Conservation (phyloP, 257 asterid genomes). For the Solanum corneliomulleri region DNA sequence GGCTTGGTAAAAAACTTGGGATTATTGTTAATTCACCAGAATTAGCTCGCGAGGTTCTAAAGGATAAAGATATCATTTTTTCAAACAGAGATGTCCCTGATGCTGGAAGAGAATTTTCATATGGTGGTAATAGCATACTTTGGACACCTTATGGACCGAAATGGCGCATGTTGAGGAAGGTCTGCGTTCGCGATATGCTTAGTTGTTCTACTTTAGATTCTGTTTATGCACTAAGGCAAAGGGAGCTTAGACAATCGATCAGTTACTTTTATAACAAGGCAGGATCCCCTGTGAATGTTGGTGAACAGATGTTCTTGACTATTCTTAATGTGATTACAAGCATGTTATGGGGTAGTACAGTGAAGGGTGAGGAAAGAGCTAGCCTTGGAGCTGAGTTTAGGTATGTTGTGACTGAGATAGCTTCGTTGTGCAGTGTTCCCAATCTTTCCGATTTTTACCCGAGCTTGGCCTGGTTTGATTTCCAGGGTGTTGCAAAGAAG, state of each 20-base stretch:
- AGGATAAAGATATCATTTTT: slow-evolving; percentile 43
- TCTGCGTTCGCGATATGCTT: slow-evolving; percentile 58
- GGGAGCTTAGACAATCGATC: slow-evolving; percentile 35
- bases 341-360: slow-evolving; percentile 75
- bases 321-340: slow-evolving; percentile 61
- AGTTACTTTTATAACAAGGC: slow-evolving; percentile 17
- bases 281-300: slow-evolving; percentile 35
- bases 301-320: slow-evolving; percentile 53
- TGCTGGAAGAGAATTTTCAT: slow-evolving; percentile 36
- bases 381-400: slow-evolving; percentile 51
- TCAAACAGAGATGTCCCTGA: slow-evolving; percentile 68
- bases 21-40: slow-evolving; percentile 46
- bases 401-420: slow-evolving; percentile 34
- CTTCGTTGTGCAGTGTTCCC: slow-evolving; percentile 35
- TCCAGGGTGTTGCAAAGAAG: slow-evolving; percentile 53
- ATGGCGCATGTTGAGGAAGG: slow-evolving; percentile 68
- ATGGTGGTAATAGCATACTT: slow-evolving; percentile 54
- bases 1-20: slow-evolving; percentile 43
- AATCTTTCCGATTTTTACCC: slow-evolving; percentile 66
- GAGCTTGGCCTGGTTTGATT: slow-evolving; percentile 39
- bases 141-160: slow-evolving; percentile 67
- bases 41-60: slow-evolving; percentile 43
- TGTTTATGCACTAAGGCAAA: slow-evolving; percentile 31
- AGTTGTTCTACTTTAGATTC: slow-evolving; percentile 35
- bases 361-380: slow-evolving; percentile 42